A percentile compares a stretch with the other conserved stretches of the same genome.
Conservation (phyloP, 495 filamentous ascomycete species). For the Penicillium flavigenum region DNA sequence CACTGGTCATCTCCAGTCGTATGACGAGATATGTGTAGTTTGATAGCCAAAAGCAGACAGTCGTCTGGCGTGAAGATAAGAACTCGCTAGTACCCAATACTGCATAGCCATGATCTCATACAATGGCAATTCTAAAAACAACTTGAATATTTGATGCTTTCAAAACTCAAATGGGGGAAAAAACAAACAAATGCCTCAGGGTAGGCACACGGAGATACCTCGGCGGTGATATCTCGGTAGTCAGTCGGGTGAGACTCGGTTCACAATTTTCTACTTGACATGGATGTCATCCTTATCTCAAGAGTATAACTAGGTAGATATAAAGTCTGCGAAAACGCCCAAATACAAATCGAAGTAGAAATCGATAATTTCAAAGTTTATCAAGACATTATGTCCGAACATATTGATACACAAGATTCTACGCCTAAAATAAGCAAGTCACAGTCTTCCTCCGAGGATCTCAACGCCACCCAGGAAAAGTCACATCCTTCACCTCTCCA, state of each 20-base stretch:
- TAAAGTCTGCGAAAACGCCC: background rate
- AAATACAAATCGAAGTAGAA: background rate
- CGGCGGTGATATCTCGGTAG: constrained; percentile 8
- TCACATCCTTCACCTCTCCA: constrained; percentile 4
- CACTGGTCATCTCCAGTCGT: background rate
- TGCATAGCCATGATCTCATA: background rate
- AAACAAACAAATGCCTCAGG: background rate
- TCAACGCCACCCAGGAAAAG: background rate
- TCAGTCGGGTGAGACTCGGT: background rate
- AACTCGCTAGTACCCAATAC: background rate
- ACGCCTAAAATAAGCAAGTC: background rate
- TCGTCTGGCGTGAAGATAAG: background rate
- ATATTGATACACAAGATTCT: background rate
- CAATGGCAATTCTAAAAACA: background rate
- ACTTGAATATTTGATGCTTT: background rate
- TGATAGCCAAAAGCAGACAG: background rate
- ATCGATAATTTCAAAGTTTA: background rate
- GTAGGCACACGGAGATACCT: background rate
- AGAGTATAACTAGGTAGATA: background rate
- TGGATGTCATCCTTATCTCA: background rate
- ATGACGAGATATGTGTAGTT: background rate
- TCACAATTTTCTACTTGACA: background rate
- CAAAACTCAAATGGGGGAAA: background rate
- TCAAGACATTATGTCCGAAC: background rate
- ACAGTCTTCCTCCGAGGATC: background rate